phyloP scores from a whole-genome alignment of 768 basidiomycete genomes.

The Mrakia blollopis region DNA sequence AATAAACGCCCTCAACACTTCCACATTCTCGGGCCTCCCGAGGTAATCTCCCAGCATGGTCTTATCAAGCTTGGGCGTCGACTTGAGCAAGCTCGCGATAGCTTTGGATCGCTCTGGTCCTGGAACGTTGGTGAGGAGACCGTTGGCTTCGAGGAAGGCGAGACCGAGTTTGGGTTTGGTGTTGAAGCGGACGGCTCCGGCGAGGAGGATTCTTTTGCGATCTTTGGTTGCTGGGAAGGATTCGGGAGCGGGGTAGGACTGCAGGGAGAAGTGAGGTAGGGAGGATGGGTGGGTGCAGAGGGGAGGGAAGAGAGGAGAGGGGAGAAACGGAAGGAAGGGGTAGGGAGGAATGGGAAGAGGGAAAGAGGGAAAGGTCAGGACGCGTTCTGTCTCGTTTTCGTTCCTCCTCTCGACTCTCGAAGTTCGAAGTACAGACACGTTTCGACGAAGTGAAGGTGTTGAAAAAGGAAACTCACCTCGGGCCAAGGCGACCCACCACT shows the following conservation, averaged over 20 bases:
- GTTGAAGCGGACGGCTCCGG: slow-evolving; percentile 83
- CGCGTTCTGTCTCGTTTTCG: too few species aligned
- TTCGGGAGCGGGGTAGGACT: slow-evolving; percentile 60
- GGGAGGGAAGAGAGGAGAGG: too few species aligned
- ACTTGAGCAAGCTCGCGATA: slow-evolving; percentile 81
- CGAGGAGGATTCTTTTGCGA: slow-evolving; percentile 75
- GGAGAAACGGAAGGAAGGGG: too few species aligned
- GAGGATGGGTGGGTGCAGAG: background rate
- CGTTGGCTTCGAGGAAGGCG: slow-evolving; percentile 85
- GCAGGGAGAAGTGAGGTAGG: background rate
- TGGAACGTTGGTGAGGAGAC: slow-evolving; percentile 57
- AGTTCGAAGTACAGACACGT: too few species aligned
- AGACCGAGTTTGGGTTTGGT: slow-evolving; percentile 85
- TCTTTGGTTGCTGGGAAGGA: slow-evolving; percentile 64
- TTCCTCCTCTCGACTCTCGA: background rate
- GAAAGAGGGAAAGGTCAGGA: too few species aligned
- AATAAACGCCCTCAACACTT: slow-evolving; percentile 80
- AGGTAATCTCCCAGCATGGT: slow-evolving; percentile 88
- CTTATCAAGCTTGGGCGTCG: slow-evolving; percentile 80
- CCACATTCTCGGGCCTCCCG: slow-evolving; percentile 78
- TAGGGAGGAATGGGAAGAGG: background rate
- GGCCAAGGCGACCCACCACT: slow-evolving; percentile 45
- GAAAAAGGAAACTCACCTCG: slow-evolving; percentile 10
- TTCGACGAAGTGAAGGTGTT: background rate
- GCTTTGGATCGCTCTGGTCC: slow-evolving; percentile 48